Evolutionary conservation across 495 filamentous ascomycete genomes (phyloP).

Genomic region (Penicillium fimorum): DNA sequence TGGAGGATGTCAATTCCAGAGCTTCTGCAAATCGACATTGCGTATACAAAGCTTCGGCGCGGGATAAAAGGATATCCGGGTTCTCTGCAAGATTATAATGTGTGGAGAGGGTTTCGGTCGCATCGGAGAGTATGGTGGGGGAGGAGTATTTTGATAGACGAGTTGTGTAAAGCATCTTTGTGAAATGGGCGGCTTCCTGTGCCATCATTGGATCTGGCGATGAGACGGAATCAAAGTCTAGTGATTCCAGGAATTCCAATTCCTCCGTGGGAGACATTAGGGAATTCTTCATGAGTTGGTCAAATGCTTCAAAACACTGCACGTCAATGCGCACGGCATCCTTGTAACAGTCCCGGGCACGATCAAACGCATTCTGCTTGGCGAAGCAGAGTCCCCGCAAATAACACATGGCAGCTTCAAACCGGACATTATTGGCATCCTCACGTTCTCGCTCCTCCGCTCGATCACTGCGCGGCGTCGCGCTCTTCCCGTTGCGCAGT

Average conservation of each 20-base stretch:
- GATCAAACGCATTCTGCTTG: constrained; percentile 96
- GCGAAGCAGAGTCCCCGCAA: constrained; percentile 90
- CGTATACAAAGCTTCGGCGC: constrained; percentile 88
- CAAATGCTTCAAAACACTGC: constrained; percentile 97
- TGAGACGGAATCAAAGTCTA: constrained; percentile 83
- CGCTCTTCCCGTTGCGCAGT: constrained; percentile 45
- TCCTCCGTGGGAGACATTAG: constrained; percentile 98
- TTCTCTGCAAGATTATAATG: constrained; percentile 89
- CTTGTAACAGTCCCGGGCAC: constrained; percentile 97
- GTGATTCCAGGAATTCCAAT: constrained; percentile 83
- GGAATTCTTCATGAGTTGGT: constrained; percentile 94
- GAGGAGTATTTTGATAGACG: constrained; percentile 95
- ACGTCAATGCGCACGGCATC: constrained; percentile 95
- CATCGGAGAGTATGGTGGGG: constrained; percentile 75
- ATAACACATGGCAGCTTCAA: constrained; percentile 97
- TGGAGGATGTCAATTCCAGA: constrained; percentile 74
- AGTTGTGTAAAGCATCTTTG: constrained; percentile 95
- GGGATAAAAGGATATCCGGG: constrained; percentile 88
- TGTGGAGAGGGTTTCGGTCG: constrained; percentile 84
- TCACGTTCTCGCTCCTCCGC: constrained; percentile 66
- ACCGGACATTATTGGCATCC: constrained; percentile 69
- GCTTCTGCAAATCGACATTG: constrained; percentile 91
- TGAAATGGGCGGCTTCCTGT: constrained; percentile 87
- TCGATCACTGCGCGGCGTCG: constrained; percentile 50
- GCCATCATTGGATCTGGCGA: constrained; percentile 58